phyloP scores from a whole-genome alignment of 2,329 filamentous ascomycete species.

The Aspergillus niger region DNA sequence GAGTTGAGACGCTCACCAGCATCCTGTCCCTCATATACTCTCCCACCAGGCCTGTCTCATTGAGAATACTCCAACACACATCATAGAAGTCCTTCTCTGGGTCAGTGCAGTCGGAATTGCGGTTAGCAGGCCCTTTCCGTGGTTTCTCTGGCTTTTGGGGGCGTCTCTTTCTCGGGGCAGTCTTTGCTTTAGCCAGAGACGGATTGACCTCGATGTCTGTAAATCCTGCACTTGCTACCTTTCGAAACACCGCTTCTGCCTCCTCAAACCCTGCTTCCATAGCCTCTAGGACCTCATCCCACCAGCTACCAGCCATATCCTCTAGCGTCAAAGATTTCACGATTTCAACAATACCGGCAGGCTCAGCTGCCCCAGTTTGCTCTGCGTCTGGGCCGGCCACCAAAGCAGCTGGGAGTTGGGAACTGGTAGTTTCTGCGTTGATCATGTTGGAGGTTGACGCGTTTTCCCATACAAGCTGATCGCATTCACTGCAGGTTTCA shows the following conservation, averaged over 20 bases:
- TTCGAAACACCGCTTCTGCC: neutral
- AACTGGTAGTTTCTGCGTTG: neutral
- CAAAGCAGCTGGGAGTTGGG: neutral
- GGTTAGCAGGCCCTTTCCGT: neutral
- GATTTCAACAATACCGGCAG: neutral
- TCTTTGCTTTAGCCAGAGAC: neutral
- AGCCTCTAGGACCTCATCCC: neutral
- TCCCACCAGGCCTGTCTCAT: neutral
- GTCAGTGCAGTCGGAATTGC: conserved; percentile 4
- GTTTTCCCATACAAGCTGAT: neutral
- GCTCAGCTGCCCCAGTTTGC: neutral
- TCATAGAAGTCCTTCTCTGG: conserved; percentile 18
- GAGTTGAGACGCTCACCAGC: neutral
- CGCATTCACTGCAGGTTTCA: neutral
- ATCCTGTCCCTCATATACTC: neutral
- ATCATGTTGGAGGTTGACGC: neutral
- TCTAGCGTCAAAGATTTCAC: neutral
- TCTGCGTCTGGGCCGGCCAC: too few species aligned
- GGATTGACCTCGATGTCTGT: neutral
- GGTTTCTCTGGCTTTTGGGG: neutral
- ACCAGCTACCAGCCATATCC: neutral
- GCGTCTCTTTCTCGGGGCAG: neutral
- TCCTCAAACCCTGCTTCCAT: neutral
- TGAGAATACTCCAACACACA: neutral
- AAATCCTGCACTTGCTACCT: neutral